These are phyloP conservation scores for Strigomonas culicis DNA, from an alignment of 208 protist genomes.

Conservation along the genomic window DNA sequence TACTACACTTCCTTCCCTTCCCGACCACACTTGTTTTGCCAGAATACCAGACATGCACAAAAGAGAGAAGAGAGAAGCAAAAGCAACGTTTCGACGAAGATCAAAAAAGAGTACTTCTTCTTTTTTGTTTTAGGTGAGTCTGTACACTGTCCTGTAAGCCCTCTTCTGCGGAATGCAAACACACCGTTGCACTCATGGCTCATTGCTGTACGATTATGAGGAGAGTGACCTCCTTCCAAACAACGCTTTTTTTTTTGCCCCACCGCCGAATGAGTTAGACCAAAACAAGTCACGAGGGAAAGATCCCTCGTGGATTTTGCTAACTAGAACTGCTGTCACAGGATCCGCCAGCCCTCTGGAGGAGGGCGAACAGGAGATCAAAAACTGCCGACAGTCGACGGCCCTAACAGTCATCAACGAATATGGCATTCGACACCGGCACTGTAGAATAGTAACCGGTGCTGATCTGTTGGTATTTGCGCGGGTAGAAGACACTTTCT, in stretches of 20 bases:
- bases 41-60: no score
- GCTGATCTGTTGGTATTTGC: not conserved
- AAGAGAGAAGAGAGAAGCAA: no score
- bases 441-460: not conserved
- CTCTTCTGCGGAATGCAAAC: slow-evolving; percentile 9
- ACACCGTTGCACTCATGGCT: not conserved
- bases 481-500: slow-evolving; percentile 1
- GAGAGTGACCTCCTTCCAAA: not conserved
- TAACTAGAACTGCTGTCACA: slow-evolving; percentile 8
- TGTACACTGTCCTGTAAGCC: slow-evolving; percentile 2
- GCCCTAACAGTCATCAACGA: not conserved
- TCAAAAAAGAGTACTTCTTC: no score
- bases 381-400: slow-evolving; percentile 14
- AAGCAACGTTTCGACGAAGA: no score
- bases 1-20: not conserved
- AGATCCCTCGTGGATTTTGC: not conserved
- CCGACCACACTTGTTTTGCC: no score
- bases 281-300: not conserved
- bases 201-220: slow-evolving; percentile 1
- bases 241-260: no score
- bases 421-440: not conserved
- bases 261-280: no score
- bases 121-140: not conserved
- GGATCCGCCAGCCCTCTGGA: not conserved
- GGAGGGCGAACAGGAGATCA: not conserved